Evolutionary conservation across 2,329 filamentous ascomycete genomes (phyloP), one percentile per base, ranked within the genome.

Genomic region (Gremmenia infestans): DNA sequence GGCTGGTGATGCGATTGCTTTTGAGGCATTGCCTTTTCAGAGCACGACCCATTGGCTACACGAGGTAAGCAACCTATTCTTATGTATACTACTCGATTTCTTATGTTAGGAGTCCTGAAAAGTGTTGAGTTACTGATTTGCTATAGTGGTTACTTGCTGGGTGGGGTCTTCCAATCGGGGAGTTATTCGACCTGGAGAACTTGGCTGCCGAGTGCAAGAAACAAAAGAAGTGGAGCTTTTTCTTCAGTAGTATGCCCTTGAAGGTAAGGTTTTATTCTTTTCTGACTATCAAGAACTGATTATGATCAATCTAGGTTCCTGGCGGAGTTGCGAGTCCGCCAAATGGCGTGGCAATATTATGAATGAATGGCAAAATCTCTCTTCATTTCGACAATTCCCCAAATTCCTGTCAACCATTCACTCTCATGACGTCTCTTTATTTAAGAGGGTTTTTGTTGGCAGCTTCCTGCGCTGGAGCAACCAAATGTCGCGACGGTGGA

Each of bases 181-280:
- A 80, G 63, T 61, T 78, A 48, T 78, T 79, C 55, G 72, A 79
- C 52, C 59, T 79, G 12, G 74, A 78, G 48, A 64, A 56, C 3
- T 55, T 79, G 9, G 61, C 79, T 0, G 71, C 71, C 40, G 75
- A 80, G 48, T 83, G 83, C 65, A 76, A 76, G 66, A 73, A 75
- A 66, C 74, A 76, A 52, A 71, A 73, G 14, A 73, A 78, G 35
- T 87, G 82, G 72, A 79, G 74, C 5, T 88, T 87, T 65, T 78
- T 88, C 71, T 75, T 87, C 23, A 81, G 79, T 0, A 85, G 81
- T 58, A 75, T 74, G 14, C 82, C 83, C 0, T 70, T 83, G 36
- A 85, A 86, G 65, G 77, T 81, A 43, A 52, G 59, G 57, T 35
- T 1, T 7, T 7, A 19, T 23, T 2, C 28, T 12, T 23, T 14